A percentile compares a stretch with the other conserved stretches of the same genome.
These are phyloP conservation scores for Danielia oregonensis DNA, from an alignment of 805 yeast species.

Conservation along the genomic window DNA sequence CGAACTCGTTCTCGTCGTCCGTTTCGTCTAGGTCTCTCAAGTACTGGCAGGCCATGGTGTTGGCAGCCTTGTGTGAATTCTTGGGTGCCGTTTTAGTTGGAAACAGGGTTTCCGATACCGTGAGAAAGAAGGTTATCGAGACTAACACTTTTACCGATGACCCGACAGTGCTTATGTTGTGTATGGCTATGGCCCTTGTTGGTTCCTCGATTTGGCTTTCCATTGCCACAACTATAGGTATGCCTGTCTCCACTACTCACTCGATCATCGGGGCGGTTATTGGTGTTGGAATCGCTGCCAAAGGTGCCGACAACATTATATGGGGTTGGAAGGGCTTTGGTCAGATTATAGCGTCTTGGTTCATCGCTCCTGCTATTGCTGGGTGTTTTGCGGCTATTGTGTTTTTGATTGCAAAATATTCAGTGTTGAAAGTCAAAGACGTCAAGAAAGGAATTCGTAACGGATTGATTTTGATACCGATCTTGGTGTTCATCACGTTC, in stretches of 20 bases:
- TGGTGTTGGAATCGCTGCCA: slow-evolving; percentile 73
- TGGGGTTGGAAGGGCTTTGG: slow-evolving; percentile 81
- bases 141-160: slow-evolving; percentile 43
- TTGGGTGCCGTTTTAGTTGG: slow-evolving; percentile 74
- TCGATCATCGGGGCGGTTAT: slow-evolving; percentile 73
- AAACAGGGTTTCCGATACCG: slow-evolving; percentile 69
- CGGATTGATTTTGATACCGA: slow-evolving; percentile 57
- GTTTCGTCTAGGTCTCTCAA: slow-evolving; percentile 66
- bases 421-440: slow-evolving; percentile 57
- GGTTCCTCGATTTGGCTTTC: slow-evolving; percentile 73
- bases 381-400: slow-evolving; percentile 58
- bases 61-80: slow-evolving; percentile 70
- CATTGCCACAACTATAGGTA: slow-evolving; percentile 60
- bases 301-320: slow-evolving; percentile 52
- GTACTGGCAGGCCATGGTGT: slow-evolving; percentile 72
- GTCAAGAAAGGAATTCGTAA: slow-evolving; percentile 41
- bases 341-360: slow-evolving; percentile 76
- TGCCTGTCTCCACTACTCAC: slow-evolving; percentile 83
- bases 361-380: slow-evolving; percentile 69
- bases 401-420: slow-evolving; percentile 56
- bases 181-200: slow-evolving; percentile 71
- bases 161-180: slow-evolving; percentile 70
- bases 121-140: slow-evolving; percentile 60
- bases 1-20: slow-evolving; percentile 76
- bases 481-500: slow-evolving; percentile 57